Conservation (phyloP, 306 rosid species). For the Prinsepia uniflora region DNA sequence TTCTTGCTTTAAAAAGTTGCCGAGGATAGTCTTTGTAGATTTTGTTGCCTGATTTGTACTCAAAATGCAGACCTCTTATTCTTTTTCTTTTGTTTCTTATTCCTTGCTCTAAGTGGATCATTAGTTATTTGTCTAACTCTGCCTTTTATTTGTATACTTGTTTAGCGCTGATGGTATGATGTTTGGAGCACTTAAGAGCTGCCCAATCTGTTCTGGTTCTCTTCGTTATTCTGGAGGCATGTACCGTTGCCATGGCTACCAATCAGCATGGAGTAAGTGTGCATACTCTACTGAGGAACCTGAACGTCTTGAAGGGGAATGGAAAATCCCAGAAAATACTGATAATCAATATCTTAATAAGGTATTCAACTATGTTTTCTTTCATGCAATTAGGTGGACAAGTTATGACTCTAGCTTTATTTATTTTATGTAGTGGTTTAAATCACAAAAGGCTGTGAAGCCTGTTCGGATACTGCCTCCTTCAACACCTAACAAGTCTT, state of each 20-base stretch:
- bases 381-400: background rate
- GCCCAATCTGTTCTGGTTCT: conserved; percentile 71
- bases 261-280: conserved; percentile 91
- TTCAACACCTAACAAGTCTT: conserved; percentile 35
- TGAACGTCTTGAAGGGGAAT: conserved; percentile 60
- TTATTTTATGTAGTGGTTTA: conserved; percentile 73
- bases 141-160: conserved; percentile 13
- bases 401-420: conserved; percentile 24
- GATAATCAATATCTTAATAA: conserved; percentile 63
- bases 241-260: conserved; percentile 74
- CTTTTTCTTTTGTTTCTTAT: background rate
- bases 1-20: background rate
- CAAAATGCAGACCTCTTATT: background rate
- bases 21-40: background rate
- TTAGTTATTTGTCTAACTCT: conserved; percentile 4
- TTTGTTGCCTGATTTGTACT: background rate
- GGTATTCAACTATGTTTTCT: conserved; percentile 38
- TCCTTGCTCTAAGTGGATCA: background rate
- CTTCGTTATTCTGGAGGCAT: conserved; percentile 77
- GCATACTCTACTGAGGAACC: conserved; percentile 70
- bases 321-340: conserved; percentile 83
- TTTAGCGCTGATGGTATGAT: conserved; percentile 93
- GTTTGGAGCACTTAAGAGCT: conserved; percentile 82
- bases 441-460: conserved; percentile 72
- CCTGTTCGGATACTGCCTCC: conserved; percentile 68